These are phyloP conservation scores for Knufia fluminis DNA, from an alignment of 2,329 filamentous ascomycete species.

Conservation along the genomic window DNA sequence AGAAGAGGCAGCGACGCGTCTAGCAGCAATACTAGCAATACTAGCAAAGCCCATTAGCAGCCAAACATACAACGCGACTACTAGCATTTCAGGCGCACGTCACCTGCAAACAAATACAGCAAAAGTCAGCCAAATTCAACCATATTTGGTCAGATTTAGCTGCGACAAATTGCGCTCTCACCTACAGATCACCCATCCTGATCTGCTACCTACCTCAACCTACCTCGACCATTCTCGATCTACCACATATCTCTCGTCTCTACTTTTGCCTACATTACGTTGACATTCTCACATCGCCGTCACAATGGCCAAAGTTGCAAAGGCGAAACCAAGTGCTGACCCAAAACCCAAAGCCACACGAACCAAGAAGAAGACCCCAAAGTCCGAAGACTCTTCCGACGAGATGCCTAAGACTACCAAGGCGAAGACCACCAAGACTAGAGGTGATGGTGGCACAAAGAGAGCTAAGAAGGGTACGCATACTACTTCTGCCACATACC, in stretches of 20 bases:
- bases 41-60: not conserved
- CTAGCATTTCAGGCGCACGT: not conserved
- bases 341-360: slow-evolving; percentile 1
- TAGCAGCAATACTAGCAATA: slow-evolving; percentile 1
- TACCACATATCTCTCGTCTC: not conserved
- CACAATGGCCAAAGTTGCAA: slow-evolving; percentile 3
- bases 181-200: not conserved
- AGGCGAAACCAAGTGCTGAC: not conserved
- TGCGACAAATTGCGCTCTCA: not conserved
- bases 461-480: slow-evolving; percentile 45
- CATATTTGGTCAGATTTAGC: not conserved
- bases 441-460: slow-evolving; percentile 54
- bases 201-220: not conserved
- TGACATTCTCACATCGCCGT: not conserved
- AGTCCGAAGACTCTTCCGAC: slow-evolving; percentile 24
- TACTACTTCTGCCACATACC: not conserved
- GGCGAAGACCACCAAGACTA: slow-evolving; percentile 50
- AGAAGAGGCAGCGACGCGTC: not conserved
- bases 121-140: not conserved
- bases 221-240: no score
- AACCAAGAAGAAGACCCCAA: slow-evolving; percentile 7
- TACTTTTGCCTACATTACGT: not conserved
- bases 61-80: no score
- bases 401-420: slow-evolving; percentile 61
- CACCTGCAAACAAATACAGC: slow-evolving; percentile 1